Evolutionary conservation across 257 asterid genomes (phyloP), one percentile per base, ranked within the genome.

Genomic region (Salvia miltiorrhiza): DNA sequence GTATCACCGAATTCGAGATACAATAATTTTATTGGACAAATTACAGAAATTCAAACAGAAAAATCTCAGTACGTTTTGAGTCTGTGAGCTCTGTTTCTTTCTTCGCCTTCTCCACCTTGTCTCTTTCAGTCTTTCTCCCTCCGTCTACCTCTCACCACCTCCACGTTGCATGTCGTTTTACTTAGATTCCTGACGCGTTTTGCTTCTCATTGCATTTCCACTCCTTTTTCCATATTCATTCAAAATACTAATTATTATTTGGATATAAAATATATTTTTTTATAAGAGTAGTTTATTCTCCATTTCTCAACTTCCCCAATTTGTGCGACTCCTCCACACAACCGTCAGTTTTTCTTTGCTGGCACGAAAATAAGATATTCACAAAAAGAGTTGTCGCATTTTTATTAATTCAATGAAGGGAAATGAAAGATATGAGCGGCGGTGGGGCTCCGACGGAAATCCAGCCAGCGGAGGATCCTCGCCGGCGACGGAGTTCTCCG

Each of bases 121-220:
- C n/a, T n/a, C n/a, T n/a, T n/a, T n/a, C 35, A 30, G 35, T 67
- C 72, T 68, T 35, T 79, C 80, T 2, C 21, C 33, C 23, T 26
- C 69, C 58, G 17, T 30, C 17, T 45, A 19, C 7, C 54, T 55
- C 39, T 55, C 75, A 50, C 50, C 62, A 62, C 77, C 83, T 49
- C 83, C 76, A 83, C 68, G 82, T 79, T 63, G 80, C 83, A 78
- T 82, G 90, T 83, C 89, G 78, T 83, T 88, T 83, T 78, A 67
- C 63, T 10, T 19, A 69, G 78, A 85, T 88, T 83, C 89, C 70
- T 33, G 68, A 80, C 90, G 90, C 92, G 88, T 79, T 66, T 55
- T 63, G 73, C 35, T 47, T 35, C 52, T 41, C 48, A 24, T 1
- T 49, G 63, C 69, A 48, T 68, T 39, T 70, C 74, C 69, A 58